Evolutionary conservation across 306 rosid genomes (phyloP).

Genomic region (Oxytropis ochrocephala): DNA sequence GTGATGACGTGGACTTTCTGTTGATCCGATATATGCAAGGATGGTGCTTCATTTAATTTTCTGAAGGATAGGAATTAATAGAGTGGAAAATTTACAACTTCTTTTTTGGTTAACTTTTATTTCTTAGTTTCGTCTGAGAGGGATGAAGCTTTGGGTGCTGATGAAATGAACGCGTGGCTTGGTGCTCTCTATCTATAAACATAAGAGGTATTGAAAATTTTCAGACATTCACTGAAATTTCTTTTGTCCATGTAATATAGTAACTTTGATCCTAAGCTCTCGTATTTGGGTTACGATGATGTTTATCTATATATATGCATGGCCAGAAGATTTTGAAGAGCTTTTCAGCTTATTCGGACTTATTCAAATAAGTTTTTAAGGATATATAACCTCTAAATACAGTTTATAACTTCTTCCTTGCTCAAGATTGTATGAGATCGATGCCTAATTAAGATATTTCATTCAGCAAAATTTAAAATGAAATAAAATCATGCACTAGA

Average conservation of each 20-base stretch:
- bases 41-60: conserved; percentile 13
- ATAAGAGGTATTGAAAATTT: conserved; percentile 25
- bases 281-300: neutral
- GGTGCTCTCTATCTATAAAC: conserved; percentile 8
- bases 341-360: no score
- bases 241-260: conserved; percentile 16
- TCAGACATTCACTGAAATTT: conserved; percentile 18
- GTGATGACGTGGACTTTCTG: no score
- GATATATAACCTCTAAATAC: no score
- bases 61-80: conserved; percentile 5
- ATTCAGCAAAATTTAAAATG: no score
- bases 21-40: neutral
- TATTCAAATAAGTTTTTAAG: no score
- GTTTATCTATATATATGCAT: no score
- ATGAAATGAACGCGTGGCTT: conserved; percentile 16
- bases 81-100: conserved; percentile 19
- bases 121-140: neutral
- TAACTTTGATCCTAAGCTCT: conserved; percentile 10
- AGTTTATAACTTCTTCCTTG: conserved; percentile 12
- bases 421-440: conserved; percentile 16
- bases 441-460: neutral
- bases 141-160: conserved; percentile 22
- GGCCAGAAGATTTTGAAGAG: no score
- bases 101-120: neutral
- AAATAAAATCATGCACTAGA: neutral